phyloP scores from a whole-genome alignment of 179 eudicot species.

The Amaranthus tricolor region DNA sequence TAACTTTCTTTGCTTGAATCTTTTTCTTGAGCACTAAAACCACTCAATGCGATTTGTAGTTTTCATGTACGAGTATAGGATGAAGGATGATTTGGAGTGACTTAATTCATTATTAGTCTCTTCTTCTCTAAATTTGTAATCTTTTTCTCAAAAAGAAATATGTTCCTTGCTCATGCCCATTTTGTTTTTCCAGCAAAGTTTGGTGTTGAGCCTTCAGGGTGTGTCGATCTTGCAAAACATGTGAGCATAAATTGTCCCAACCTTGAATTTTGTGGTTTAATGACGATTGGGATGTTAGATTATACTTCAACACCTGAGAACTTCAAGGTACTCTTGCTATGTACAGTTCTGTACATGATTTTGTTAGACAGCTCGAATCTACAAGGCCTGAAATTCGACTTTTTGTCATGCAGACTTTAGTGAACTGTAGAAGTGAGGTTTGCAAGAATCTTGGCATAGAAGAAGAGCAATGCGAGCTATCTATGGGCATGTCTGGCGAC shows the following conservation, averaged over 20 bases:
- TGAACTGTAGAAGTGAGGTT: constrained; percentile 72
- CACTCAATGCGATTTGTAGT: not conserved
- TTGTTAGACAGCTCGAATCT: not conserved
- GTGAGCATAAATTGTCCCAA: constrained; percentile 70
- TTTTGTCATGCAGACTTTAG: constrained; percentile 52
- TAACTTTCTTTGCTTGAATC: not conserved
- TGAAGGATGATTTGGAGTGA: not conserved
- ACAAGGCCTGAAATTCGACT: constrained; percentile 16
- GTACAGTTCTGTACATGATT: not conserved
- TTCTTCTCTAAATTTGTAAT: not conserved
- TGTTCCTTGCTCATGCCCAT: constrained; percentile 1
- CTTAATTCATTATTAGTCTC: not conserved
- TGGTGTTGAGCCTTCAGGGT: constrained; percentile 87
- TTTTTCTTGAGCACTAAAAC: not conserved
- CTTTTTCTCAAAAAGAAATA: not conserved
- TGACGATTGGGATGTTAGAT: constrained; percentile 98
- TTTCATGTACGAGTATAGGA: not conserved
- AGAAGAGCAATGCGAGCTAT: constrained; percentile 85
- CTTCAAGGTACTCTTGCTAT: constrained; percentile 58
- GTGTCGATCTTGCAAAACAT: constrained; percentile 85
- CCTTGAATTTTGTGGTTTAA: constrained; percentile 86
- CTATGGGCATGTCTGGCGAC: constrained; percentile 99
- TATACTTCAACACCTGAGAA: constrained; percentile 96
- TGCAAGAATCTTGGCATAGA: constrained; percentile 73
- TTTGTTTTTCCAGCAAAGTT: constrained; percentile 64